Percentiles rank a stretch among this genome's conserved stretches.
Conservation (phyloP, 441 rosid species). For the Euphorbia celastroides region DNA sequence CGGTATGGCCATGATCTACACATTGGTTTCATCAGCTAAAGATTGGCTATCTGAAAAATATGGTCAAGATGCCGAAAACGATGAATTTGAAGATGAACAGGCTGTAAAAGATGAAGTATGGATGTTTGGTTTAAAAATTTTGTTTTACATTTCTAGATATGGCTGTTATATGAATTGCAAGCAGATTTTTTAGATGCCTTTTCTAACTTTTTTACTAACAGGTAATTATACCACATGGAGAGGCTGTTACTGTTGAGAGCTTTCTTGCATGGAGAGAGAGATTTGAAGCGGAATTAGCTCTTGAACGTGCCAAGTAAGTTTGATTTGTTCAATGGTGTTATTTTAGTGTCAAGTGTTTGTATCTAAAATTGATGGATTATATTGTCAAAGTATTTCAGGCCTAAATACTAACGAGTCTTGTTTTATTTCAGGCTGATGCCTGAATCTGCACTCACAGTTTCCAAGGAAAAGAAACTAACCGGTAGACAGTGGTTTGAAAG, state of each 20-base stretch:
- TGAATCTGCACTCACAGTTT: slow-evolving; percentile 66
- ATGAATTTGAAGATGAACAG: slow-evolving; percentile 42
- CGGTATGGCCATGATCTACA: slow-evolving; percentile 96
- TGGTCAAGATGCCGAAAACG: slow-evolving; percentile 50
- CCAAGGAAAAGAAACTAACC: slow-evolving; percentile 82
- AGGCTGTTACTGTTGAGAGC: slow-evolving; percentile 89
- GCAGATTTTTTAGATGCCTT: slow-evolving; percentile 4
- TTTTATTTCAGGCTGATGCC: slow-evolving; percentile 71
- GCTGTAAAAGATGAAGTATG: slow-evolving; percentile 85
- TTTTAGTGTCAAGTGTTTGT: background rate
- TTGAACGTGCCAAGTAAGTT: slow-evolving; percentile 94
- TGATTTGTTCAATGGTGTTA: background rate
- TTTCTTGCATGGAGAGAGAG: slow-evolving; percentile 97
- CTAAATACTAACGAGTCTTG: background rate
- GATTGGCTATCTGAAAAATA: slow-evolving; percentile 89
- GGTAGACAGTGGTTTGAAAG: slow-evolving; percentile 98
- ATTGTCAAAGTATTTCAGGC: background rate
- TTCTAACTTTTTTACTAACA: slow-evolving; percentile 18
- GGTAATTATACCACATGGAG: slow-evolving; percentile 95
- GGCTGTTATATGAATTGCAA: background rate
- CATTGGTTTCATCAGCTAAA: slow-evolving; percentile 82
- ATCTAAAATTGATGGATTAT: background rate
- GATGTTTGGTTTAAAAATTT: slow-evolving; percentile 14
- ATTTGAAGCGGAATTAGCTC: slow-evolving; percentile 95
- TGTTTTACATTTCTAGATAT: slow-evolving; percentile 2